A percentile compares a stretch with the other conserved stretches of the same genome.
Conservation (phyloP, 345 rosid genomes). For the Corymbia maculata region DNA sequence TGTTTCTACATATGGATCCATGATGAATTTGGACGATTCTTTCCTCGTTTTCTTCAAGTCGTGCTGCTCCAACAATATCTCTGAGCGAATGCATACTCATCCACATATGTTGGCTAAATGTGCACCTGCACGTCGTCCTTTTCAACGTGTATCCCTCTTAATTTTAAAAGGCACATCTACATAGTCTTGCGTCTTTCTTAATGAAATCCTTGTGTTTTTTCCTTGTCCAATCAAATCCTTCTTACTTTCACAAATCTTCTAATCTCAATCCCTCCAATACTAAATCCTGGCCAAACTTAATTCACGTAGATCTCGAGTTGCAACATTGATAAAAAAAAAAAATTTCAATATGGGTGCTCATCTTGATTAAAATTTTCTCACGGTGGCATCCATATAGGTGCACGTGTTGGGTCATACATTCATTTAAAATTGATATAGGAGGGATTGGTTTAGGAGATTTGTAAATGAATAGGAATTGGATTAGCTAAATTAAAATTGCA, state of each 20-base stretch:
- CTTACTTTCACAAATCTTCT: background rate
- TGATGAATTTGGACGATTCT: background rate
- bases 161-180: background rate
- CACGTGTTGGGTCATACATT: accelerated
- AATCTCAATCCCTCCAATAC: background rate
- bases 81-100: background rate
- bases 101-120: background rate
- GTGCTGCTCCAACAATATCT: background rate
- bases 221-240: background rate
- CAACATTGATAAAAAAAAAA: background rate
- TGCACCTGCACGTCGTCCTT: background rate
- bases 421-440: too few relatives aligned
- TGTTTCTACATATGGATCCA: background rate
- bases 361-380: background rate
- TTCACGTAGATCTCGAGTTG: background rate
- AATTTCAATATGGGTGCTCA: background rate
- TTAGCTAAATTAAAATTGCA: background rate
- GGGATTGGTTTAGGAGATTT: too few relatives aligned
- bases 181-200: background rate
- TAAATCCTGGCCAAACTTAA: background rate
- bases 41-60: background rate
- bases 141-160: background rate
- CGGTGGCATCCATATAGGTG: background rate
- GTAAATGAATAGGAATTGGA: background rate
- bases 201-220: background rate